Evolutionary conservation across 208 protist genomes (phyloP).

Genomic region (Giardia duodenalis): DNA sequence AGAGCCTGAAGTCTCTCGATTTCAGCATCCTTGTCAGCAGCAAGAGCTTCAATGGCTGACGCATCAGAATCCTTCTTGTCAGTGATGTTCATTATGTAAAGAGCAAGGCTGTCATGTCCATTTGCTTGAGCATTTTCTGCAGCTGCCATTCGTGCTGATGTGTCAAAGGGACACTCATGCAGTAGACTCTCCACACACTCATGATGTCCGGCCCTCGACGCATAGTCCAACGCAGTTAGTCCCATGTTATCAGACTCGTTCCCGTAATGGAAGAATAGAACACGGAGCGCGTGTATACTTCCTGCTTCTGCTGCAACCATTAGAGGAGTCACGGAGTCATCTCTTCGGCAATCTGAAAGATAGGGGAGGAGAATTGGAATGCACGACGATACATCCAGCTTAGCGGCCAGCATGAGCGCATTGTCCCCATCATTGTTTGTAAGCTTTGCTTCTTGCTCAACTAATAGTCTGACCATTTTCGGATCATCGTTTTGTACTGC

Average conservation of each 20-base stretch:
- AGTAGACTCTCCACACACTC: not conserved
- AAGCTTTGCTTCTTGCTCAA: not conserved
- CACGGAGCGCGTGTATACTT: not conserved
- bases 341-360: not conserved
- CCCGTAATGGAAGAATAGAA: not conserved
- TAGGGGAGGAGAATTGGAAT: not conserved
- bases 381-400: not conserved
- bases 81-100: not conserved
- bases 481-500: not conserved
- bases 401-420: not conserved
- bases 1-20: not conserved
- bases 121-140: not conserved
- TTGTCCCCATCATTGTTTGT: not conserved
- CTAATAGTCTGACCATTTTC: not conserved
- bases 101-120: not conserved
- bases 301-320: not conserved
- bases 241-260: not conserved
- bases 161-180: not conserved
- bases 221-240: not conserved
- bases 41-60: not conserved
- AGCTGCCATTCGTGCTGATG: not conserved
- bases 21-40: not conserved
- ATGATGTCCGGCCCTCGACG: not conserved
- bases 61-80: not conserved
- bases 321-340: not conserved